Base-by-base conservation (phyloP, 495 filamentous ascomycete species). In the Trichoderma parareesei region DNA sequence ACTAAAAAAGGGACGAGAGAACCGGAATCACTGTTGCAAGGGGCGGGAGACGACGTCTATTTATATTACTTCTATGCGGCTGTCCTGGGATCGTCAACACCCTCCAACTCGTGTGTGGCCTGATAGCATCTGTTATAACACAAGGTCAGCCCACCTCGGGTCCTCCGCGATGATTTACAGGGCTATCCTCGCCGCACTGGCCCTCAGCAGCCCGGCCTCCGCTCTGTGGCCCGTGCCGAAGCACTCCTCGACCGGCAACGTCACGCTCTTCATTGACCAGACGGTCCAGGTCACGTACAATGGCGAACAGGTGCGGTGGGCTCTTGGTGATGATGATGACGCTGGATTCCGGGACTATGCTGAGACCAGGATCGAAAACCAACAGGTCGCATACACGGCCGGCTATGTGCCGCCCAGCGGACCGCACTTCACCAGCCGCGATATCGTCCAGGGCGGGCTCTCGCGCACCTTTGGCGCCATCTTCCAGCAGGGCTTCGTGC, bases 181-280 rank as follows among this genome's bases (percentile, higher is more conserved):
- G 43, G 61, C 61, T 8, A 5, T 61, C 61, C 42, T 44, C 18
- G 61, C 42, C 61, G 60, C 38, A 20, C 14, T 63, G 61, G 40
- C 61, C 41, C 33, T 63, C 3, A 48, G 41, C 61, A 16, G 53
- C 53, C 61, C 61, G 33, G 41, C 43, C n/a, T 18, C 69, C 8
- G 87, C 86, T 1, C 72, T 89, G 61, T 89, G 87, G 87, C 87
- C 87, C 3, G 74, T 81, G 8, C 87, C 87, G 11, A 67, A 72
- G 48, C 77, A 69, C 59, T 79, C 81, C 68, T 77, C 74, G 61
- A 81, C 75, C 64, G 87, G 87, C 9, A 75, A 75, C 65, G 76
- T 77, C 4, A 77, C 80, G 18, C 66, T 88, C 43, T 89, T 81
- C 77, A 82, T 89, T 63, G 71, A 77, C 53, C 71, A 81, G 27